phyloP scores from a whole-genome alignment of 768 basidiomycete species.

The Tricholoma bakamatsutake region DNA sequence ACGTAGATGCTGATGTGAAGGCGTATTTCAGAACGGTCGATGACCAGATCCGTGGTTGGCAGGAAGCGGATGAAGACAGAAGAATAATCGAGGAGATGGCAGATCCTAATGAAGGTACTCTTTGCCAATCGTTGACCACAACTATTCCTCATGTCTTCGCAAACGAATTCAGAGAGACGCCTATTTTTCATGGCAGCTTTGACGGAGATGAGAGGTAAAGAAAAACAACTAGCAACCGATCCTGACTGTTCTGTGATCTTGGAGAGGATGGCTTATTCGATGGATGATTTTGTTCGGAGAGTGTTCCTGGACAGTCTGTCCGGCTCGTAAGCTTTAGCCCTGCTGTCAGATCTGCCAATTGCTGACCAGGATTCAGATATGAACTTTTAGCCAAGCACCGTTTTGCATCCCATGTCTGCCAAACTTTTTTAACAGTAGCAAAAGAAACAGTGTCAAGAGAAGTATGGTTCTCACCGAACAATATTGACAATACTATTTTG shows the following conservation, averaged over 20 bases:
- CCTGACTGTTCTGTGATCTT: slow-evolving; percentile 88
- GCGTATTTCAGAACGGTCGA: slow-evolving; percentile 91
- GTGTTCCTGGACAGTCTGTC: slow-evolving; percentile 84
- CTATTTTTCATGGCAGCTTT: slow-evolving; percentile 81
- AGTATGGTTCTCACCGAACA: slow-evolving; percentile 28
- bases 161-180: slow-evolving; percentile 48
- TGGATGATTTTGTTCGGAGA: slow-evolving; percentile 94
- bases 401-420: slow-evolving; percentile 94
- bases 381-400: slow-evolving; percentile 66
- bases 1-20: slow-evolving; percentile 84
- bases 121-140: background rate
- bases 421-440: slow-evolving; percentile 75
- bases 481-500: background rate
- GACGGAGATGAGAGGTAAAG: slow-evolving; percentile 80
- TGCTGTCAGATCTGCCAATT: background rate
- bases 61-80: slow-evolving; percentile 35
- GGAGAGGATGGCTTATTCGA: slow-evolving; percentile 85
- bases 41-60: slow-evolving; percentile 83
- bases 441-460: slow-evolving; percentile 62
- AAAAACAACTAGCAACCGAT: slow-evolving; percentile 87
- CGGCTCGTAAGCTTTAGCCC: slow-evolving; percentile 66
- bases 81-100: slow-evolving; percentile 30
- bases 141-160: slow-evolving; percentile 5
- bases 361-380: slow-evolving; percentile 37
- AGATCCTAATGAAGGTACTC: slow-evolving; percentile 69